A percentile compares a stretch with the other conserved stretches of the same genome.
phyloP scores from a whole-genome alignment of 2,329 filamentous ascomycete species.

The Exophiala alcalophila region DNA sequence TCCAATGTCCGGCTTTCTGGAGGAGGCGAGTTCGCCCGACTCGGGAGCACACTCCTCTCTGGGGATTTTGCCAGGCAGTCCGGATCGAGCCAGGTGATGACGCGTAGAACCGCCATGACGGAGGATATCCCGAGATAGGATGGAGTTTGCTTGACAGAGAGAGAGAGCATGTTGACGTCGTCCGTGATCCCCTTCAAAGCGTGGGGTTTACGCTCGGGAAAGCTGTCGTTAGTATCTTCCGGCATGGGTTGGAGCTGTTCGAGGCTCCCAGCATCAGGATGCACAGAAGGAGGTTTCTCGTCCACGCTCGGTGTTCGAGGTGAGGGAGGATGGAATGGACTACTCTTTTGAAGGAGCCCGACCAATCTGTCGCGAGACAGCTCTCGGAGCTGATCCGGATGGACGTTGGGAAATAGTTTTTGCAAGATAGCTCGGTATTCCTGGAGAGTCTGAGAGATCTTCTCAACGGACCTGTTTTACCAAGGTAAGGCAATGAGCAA shows the following conservation, averaged over 20 bases:
- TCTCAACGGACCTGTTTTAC: slow-evolving; percentile 54
- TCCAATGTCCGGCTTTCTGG: slow-evolving; percentile 38
- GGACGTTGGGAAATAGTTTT: slow-evolving; percentile 60
- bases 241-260: slow-evolving; percentile 69
- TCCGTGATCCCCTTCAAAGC: slow-evolving; percentile 63
- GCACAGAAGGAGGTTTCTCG: slow-evolving; percentile 40
- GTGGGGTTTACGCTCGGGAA: slow-evolving; percentile 39
- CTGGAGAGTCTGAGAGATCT: slow-evolving; percentile 62
- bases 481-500: slow-evolving; percentile 25
- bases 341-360: slow-evolving; percentile 52
- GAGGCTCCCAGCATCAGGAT: slow-evolving; percentile 52
- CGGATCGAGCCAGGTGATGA: slow-evolving; percentile 60
- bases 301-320: slow-evolving; percentile 50
- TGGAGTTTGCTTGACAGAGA: slow-evolving; percentile 57
- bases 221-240: slow-evolving; percentile 56
- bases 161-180: slow-evolving; percentile 67
- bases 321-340: slow-evolving; percentile 39
- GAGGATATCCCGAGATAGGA: slow-evolving; percentile 73
- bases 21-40: slow-evolving; percentile 38
- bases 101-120: slow-evolving; percentile 70
- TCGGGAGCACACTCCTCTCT: slow-evolving; percentile 37
- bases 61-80: slow-evolving; percentile 45
- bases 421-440: slow-evolving; percentile 63
- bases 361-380: slow-evolving; percentile 61
- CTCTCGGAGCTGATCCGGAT: slow-evolving; percentile 49